Evolutionary conservation across 2,329 filamentous ascomycete species (phyloP).

Genomic region (Clarireedia sp.): DNA sequence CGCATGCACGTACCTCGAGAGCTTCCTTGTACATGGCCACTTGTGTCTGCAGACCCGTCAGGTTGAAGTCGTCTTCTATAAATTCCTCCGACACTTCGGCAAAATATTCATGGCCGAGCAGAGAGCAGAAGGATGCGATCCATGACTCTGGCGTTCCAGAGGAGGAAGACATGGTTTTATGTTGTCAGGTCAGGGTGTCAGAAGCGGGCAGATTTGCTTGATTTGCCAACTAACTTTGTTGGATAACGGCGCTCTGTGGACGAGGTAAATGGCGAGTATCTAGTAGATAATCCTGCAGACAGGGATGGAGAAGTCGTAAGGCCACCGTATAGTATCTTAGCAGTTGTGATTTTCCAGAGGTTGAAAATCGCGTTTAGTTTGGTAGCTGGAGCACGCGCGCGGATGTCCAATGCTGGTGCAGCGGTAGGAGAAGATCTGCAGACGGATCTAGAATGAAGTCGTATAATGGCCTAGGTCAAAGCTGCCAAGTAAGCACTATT

Average conservation of each 20-base stretch:
- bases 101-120: slow-evolving; percentile 97
- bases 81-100: slow-evolving; percentile 98
- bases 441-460: not conserved
- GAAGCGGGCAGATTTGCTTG: too few relatives aligned
- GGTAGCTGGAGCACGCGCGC: not conserved
- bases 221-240: too few relatives aligned
- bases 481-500: slow-evolving; percentile 2
- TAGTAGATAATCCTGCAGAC: too few relatives aligned
- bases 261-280: too few relatives aligned
- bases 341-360: not conserved
- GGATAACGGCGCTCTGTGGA: not conserved
- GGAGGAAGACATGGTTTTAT: slow-evolving; percentile 27
- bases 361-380: not conserved
- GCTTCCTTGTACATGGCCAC: slow-evolving; percentile 99
- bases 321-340: too few relatives aligned
- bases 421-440: not conserved
- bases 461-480: not conserved
- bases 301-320: too few relatives aligned
- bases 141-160: slow-evolving; percentile 62
- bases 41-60: slow-evolving; percentile 89
- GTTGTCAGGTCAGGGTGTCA: not conserved
- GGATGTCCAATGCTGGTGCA: not conserved
- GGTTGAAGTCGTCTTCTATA: slow-evolving; percentile 99
- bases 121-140: slow-evolving; percentile 94
- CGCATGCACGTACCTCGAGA: slow-evolving; percentile 54